Evolutionary conservation across 1,284 basidiomycete genomes (phyloP), one percentile per base, ranked within the genome.

Genomic region (Cystobasidiaceae sp.): DNA sequence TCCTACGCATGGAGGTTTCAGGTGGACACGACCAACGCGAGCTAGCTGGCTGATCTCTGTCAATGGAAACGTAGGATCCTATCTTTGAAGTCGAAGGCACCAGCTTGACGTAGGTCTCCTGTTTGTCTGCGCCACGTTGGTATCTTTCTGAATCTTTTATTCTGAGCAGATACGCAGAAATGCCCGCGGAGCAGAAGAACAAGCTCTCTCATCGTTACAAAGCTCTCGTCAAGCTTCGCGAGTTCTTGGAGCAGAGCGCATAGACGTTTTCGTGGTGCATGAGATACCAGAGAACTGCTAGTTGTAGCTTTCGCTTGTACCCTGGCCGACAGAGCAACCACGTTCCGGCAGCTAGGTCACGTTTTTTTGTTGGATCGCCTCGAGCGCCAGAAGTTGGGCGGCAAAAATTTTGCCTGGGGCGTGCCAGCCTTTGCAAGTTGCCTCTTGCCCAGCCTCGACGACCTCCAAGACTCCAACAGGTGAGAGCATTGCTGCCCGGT

Each of bases 121-220:
- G n/a, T n/a, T n/a, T n/a, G 2, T 39, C 2, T 6, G 46, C 21
- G 33, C 21, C 8, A 32, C 1, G 2, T 49, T 51, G 4, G 23
- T 21, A n/a, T 17, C 55, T 66, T 66, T 49, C 32, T 41, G 15
- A 66, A 46, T 37, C 33, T 9, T 55, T 27, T 23, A 11, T 34
- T 61, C 62, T 32, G 0, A 25, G 21, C 68, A 92, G 90, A 21
- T 97, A 94, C 71, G 93, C 93, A 17, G 93, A 98, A 79, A 96
- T 98, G 92, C 81, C 83, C 51, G 76, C 81, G 2, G 85, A 84
- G 43, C 84, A 86, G 75, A 98, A 97, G 81, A 94, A 96, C 76
- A 82, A 80, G 68, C 83, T 97, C 45, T 94, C 90, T 1, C 94
- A 97, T 80, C 80, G 94, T 64, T 92, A 88, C 74, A 86, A 86